phyloP scores from a whole-genome alignment of 2,329 filamentous ascomycete species.

The Aspergillus persii region DNA sequence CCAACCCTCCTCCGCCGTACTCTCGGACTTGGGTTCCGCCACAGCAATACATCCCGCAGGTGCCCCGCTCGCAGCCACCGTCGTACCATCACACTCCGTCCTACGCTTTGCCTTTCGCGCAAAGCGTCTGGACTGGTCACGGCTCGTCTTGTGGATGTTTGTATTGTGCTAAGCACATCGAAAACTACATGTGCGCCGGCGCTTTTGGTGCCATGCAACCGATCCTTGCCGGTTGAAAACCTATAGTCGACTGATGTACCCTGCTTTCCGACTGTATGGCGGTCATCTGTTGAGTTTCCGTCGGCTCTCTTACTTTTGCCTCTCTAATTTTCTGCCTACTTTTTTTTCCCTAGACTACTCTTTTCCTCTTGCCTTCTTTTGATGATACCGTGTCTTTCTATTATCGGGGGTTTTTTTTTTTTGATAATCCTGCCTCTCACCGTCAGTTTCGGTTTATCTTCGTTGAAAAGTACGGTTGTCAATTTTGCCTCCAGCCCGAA shows the following conservation, averaged over 20 bases:
- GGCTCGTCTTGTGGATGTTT: slow-evolving; percentile 48
- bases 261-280: background rate
- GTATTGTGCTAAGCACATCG: slow-evolving; percentile 50
- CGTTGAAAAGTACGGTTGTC: slow-evolving; percentile 35
- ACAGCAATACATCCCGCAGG: slow-evolving; percentile 34
- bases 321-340: slow-evolving; percentile 22
- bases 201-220: slow-evolving; percentile 47
- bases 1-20: slow-evolving; percentile 42
- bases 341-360: slow-evolving; percentile 24
- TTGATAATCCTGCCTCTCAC: slow-evolving; percentile 25
- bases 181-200: slow-evolving; percentile 48
- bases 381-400: slow-evolving; percentile 31
- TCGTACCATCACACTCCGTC: slow-evolving; percentile 50
- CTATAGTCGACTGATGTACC: background rate
- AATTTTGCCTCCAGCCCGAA: slow-evolving; percentile 27
- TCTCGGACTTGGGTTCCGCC: slow-evolving; percentile 40
- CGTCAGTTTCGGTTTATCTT: slow-evolving; percentile 32
- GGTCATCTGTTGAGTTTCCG: slow-evolving; percentile 5
- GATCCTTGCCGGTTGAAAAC: slow-evolving; percentile 34
- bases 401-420: slow-evolving; percentile 17
- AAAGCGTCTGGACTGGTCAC: slow-evolving; percentile 48
- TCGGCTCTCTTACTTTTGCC: slow-evolving; percentile 17
- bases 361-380: slow-evolving; percentile 13
- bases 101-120: slow-evolving; percentile 47
- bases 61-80: slow-evolving; percentile 44